Percentiles rank a stretch among this genome's conserved stretches.
Evolutionary conservation across 106 monocot species (phyloP).

Genomic region (Dactylorhiza incarnata): DNA sequence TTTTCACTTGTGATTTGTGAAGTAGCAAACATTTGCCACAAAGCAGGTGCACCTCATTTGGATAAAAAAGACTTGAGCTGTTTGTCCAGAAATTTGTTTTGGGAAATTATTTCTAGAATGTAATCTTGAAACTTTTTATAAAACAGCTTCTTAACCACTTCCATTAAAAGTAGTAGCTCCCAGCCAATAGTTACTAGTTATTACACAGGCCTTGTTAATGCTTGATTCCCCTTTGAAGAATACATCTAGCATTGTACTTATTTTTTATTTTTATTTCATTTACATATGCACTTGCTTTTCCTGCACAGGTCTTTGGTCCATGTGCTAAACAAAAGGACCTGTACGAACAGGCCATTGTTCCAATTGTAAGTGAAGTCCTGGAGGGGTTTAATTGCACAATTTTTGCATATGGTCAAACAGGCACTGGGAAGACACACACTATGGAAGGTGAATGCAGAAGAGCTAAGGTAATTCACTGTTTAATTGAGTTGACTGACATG

Average conservation of each 20-base stretch:
- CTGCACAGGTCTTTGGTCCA: constrained; percentile 85
- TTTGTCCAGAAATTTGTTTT: too few species aligned
- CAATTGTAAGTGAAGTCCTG: constrained; percentile 97
- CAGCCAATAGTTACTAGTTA: too few species aligned
- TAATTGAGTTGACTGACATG: neutral
- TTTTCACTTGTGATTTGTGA: too few species aligned
- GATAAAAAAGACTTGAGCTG: too few species aligned
- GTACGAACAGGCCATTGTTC: constrained; percentile 93
- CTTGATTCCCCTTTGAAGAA: neutral
- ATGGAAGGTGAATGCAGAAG: constrained; percentile 96
- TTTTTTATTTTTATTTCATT: neutral
- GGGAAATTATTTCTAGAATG: too few species aligned
- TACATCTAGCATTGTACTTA: neutral
- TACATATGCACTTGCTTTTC: neutral
- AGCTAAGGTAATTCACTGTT: constrained; percentile 45
- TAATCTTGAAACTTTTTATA: too few species aligned
- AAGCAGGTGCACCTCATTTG: too few species aligned
- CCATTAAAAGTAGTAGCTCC: too few species aligned
- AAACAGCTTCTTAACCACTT: too few species aligned
- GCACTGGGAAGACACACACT: constrained; percentile 96
- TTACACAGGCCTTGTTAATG: neutral
- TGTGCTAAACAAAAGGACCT: constrained; percentile 70
- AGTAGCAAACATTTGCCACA: too few species aligned
- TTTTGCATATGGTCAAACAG: constrained; percentile 98
- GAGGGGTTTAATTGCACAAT: constrained; percentile 99